Base-by-base conservation (phyloP, 768 basidiomycete species). In the Phaeotremella fagi region DNA sequence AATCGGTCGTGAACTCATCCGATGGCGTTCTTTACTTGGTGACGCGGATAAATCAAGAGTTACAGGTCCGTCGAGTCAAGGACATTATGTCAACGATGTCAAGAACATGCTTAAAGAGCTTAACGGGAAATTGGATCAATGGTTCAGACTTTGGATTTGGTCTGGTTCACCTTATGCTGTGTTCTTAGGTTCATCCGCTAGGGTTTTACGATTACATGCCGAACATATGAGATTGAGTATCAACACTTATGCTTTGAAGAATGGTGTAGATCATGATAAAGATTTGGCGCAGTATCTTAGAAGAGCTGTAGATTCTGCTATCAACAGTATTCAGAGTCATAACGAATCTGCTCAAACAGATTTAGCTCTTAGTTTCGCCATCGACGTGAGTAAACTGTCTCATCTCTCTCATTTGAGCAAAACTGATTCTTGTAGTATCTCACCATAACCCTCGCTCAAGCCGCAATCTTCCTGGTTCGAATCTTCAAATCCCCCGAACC, bases 361-460 rank as follows among this genome's bases (percentile, higher is more conserved):
- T 23, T 4, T 24, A 25, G 45, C 33, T 25, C 29, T 54, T 20
- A 23, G 31, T 25, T 54, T 47, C 29, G 52, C 52, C 15, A 45
- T 29, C 4, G 52, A 54, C 24, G 52, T 54, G 52, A 48, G 52
- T 54, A n/a, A n/a, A n/a, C n/a, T n/a, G n/a, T n/a, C n/a, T n/a
- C n/a, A n/a, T n/a, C n/a, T n/a, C n/a, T n/a, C n/a, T n/a, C n/a
- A n/a, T n/a, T n/a, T n/a, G n/a, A n/a, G n/a, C n/a, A n/a, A n/a
- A n/a, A n/a, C n/a, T n/a, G n/a, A n/a, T n/a, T n/a, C n/a, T n/a
- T n/a, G n/a, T n/a, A n/a, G n/a, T n/a, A n/a, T n/a, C n/a, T n/a
- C n/a, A n/a, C n/a, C n/a, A n/a, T n/a, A n/a, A n/a, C n/a, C n/a
- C n/a, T n/a, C n/a, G n/a, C n/a, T n/a, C n/a, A n/a, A n/a, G n/a